Evolutionary conservation across 306 rosid genomes (phyloP).

Genomic region (Vigna radiata): DNA sequence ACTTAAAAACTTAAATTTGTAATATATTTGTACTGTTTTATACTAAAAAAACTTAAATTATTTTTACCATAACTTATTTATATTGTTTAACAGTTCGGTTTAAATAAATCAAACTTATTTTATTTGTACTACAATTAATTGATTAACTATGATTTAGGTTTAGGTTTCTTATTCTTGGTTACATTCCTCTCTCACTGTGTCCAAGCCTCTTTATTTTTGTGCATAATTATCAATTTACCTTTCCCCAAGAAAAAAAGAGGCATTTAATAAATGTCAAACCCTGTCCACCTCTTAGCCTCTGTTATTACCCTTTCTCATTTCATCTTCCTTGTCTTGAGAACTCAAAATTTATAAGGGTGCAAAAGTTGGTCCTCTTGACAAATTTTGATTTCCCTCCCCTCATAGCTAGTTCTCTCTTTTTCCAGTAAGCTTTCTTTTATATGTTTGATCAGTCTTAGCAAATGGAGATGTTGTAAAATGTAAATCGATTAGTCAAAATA

Average conservation of each 20-base stretch:
- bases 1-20: no score
- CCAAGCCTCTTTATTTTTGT: no score
- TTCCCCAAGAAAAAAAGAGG: neutral
- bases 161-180: no score
- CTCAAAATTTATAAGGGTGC: neutral
- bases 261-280: neutral
- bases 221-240: neutral
- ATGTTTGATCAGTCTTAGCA: neutral
- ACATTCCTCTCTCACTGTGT: no score
- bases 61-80: no score
- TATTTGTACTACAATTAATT: no score
- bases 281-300: neutral
- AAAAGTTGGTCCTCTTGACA: neutral
- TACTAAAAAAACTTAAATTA: no score
- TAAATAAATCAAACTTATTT: no score
- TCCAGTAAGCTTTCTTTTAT: neutral
- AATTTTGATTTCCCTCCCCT: conserved; percentile 3
- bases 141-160: no score
- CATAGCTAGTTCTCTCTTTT: neutral
- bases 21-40: no score
- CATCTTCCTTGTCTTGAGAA: conserved; percentile 6
- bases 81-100: no score
- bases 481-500: no score
- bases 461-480: neutral
- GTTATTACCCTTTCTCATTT: neutral